Percentiles rank a stretch among this genome's conserved stretches.
These are phyloP conservation scores for Komagataella mondaviorum DNA, from an alignment of 805 yeast genomes.

Conservation along the genomic window DNA sequence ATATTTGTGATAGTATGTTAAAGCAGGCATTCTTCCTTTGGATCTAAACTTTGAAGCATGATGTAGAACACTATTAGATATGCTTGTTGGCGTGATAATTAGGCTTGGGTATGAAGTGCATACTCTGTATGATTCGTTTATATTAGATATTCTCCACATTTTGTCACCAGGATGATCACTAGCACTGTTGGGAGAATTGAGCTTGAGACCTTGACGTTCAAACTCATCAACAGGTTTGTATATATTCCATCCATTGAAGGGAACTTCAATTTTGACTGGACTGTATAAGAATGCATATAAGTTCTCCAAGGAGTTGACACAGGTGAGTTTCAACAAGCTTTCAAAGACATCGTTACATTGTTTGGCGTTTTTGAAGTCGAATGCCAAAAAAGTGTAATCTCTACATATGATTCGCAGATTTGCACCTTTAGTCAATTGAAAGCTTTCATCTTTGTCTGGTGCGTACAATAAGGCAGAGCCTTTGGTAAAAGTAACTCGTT, in stretches of 20 bases:
- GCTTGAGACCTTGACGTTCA: conserved; percentile 47
- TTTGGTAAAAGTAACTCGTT: conserved; percentile 39
- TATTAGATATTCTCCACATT: conserved; percentile 57
- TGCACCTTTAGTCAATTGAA: conserved; percentile 22
- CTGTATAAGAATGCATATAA: conserved; percentile 75
- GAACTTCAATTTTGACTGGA: conserved; percentile 59
- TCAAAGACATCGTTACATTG: conserved; percentile 63
- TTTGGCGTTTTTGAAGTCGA: conserved; percentile 50
- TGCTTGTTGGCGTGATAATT: conserved; percentile 58
- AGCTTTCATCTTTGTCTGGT: neutral
- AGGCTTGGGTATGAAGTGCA: conserved; percentile 64
- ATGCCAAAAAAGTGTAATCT: conserved; percentile 71
- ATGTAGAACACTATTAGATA: conserved; percentile 69
- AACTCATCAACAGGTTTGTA: conserved; percentile 56
- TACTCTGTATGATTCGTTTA: conserved; percentile 54
- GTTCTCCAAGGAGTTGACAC: conserved; percentile 34
- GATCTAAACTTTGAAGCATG: conserved; percentile 84
- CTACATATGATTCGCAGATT: conserved; percentile 64
- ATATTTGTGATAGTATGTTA: conserved; percentile 59
- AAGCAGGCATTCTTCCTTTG: conserved; percentile 69
- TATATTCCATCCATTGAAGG: conserved; percentile 58
- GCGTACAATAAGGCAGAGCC: conserved; percentile 30
- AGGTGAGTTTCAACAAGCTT: conserved; percentile 53
- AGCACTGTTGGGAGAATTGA: conserved; percentile 8
- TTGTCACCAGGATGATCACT: conserved; percentile 5